Evolutionary conservation across 2,329 filamentous ascomycete species (phyloP).

Genomic region (Dactylonectria macrodidyma): DNA sequence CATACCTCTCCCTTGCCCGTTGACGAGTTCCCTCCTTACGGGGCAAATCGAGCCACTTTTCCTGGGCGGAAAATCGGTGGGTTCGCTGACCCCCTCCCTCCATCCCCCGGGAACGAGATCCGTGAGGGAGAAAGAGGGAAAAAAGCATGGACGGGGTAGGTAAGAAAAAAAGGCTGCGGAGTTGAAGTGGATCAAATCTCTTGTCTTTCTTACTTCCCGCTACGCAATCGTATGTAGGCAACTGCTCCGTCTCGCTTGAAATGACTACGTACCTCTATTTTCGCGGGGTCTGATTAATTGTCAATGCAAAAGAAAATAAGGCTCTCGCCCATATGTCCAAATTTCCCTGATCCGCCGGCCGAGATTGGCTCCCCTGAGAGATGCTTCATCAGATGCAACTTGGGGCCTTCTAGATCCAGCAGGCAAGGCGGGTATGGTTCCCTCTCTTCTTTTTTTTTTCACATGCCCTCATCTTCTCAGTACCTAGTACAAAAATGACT

Average conservation of each 20-base stretch:
- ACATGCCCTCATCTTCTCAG: background rate
- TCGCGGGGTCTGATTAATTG: background rate
- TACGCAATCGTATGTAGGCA: too few species aligned
- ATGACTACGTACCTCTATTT: too few species aligned
- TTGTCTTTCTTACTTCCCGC: too few species aligned
- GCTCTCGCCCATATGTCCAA: too few species aligned
- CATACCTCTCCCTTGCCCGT: too few species aligned
- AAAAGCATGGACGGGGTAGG: too few species aligned
- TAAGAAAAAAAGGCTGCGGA: too few species aligned
- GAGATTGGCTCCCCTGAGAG: background rate
- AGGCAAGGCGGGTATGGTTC: background rate
- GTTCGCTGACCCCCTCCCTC: background rate
- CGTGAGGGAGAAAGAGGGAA: background rate
- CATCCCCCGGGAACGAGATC: background rate
- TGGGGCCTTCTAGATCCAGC: background rate
- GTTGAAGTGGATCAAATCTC: too few species aligned
- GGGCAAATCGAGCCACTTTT: slow-evolving; percentile 32
- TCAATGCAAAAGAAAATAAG: too few species aligned
- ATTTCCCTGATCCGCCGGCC: background rate
- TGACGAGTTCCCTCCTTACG: slow-evolving; percentile 1
- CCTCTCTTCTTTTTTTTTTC: background rate
- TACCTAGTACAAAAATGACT: background rate
- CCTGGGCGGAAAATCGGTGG: slow-evolving; percentile 5
- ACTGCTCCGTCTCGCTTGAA: too few species aligned
- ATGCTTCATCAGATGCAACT: background rate